Evolutionary conservation across 495 filamentous ascomycete genomes (phyloP).

Genomic region (Hyphodiscus hymeniophilus): DNA sequence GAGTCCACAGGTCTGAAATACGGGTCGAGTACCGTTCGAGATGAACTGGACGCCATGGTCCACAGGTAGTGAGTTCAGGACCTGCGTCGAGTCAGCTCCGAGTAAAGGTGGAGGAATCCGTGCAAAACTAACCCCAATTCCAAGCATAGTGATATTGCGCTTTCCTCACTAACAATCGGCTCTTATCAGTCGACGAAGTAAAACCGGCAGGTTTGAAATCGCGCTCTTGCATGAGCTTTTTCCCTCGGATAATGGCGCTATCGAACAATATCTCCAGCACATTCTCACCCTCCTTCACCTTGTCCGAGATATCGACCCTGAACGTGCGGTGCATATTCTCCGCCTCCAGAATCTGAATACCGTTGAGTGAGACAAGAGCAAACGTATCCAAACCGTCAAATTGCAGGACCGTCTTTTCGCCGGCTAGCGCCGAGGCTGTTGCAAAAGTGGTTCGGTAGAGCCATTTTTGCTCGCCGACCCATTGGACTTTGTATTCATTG

Average conservation of each 20-base stretch:
- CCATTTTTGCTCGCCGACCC: conserved; percentile 61
- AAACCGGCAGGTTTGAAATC: conserved; percentile 43
- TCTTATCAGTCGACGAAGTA: conserved; percentile 66
- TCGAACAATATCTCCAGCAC: conserved; percentile 44
- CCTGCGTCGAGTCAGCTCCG: conserved; percentile 82
- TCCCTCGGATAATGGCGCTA: conserved; percentile 42
- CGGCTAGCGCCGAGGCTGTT: conserved; percentile 11
- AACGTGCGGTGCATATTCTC: background rate
- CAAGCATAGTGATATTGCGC: conserved; percentile 70
- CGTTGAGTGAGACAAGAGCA: conserved; percentile 66
- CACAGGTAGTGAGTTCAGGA: conserved; percentile 64
- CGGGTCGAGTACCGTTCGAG: conserved; percentile 61
- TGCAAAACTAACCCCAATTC: background rate
- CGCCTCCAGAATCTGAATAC: conserved; percentile 49
- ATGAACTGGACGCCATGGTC: conserved; percentile 67
- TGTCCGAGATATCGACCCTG: conserved; percentile 49
- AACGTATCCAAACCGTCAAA: conserved; percentile 82
- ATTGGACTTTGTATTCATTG: conserved; percentile 54
- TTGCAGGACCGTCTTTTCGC: conserved; percentile 42
- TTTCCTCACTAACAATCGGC: conserved; percentile 63
- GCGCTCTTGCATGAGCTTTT: conserved; percentile 40
- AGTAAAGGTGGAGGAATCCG: conserved; percentile 28
- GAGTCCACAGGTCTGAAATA: conserved; percentile 55
- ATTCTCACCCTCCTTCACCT: conserved; percentile 36
- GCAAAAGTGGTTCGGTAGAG: conserved; percentile 3